These are phyloP conservation scores for Parathielavia hyrcaniae DNA, from an alignment of 495 filamentous ascomycete species.

Conservation along the genomic window DNA sequence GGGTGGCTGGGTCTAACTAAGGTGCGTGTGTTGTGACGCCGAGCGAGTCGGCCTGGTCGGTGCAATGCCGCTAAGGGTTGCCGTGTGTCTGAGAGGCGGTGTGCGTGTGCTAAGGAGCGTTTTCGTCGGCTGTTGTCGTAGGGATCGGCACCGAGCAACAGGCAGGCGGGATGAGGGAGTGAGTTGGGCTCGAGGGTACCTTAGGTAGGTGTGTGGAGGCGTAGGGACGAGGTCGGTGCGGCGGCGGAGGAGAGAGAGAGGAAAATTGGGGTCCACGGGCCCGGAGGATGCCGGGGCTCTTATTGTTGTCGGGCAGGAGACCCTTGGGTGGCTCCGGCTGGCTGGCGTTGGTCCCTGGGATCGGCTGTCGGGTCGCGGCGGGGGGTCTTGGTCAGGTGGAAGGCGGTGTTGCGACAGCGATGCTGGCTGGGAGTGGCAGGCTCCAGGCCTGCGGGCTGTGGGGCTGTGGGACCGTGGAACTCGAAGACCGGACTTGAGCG, in stretches of 20 bases:
- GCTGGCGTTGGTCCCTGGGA: slow-evolving; percentile 10
- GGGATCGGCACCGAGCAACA: slow-evolving; percentile 15
- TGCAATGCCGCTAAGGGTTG: not conserved
- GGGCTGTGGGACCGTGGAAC: no score
- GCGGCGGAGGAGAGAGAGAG: slow-evolving; percentile 5
- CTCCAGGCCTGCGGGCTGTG: not conserved
- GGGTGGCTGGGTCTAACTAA: not conserved
- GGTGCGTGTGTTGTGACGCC: no score
- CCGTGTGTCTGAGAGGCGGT: not conserved
- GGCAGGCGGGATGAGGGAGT: not conserved
- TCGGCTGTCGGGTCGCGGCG: slow-evolving; percentile 21
- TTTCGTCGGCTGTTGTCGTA: not conserved
- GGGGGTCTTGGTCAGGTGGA: slow-evolving; percentile 10
- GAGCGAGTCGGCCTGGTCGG: no score
- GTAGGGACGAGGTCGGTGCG: no score
- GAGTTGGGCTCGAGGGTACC: not conserved
- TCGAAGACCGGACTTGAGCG: not conserved
- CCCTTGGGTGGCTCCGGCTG: slow-evolving; percentile 11
- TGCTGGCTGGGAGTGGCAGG: slow-evolving; percentile 1
- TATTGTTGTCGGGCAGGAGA: slow-evolving; percentile 12
- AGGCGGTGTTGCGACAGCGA: slow-evolving; percentile 7
- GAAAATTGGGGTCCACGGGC: slow-evolving; percentile 21
- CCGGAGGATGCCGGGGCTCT: slow-evolving; percentile 11
- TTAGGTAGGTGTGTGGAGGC: not conserved
- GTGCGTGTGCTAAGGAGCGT: not conserved